phyloP scores from a whole-genome alignment of 768 basidiomycete genomes.

The Lepiota brunneoincarnata region DNA sequence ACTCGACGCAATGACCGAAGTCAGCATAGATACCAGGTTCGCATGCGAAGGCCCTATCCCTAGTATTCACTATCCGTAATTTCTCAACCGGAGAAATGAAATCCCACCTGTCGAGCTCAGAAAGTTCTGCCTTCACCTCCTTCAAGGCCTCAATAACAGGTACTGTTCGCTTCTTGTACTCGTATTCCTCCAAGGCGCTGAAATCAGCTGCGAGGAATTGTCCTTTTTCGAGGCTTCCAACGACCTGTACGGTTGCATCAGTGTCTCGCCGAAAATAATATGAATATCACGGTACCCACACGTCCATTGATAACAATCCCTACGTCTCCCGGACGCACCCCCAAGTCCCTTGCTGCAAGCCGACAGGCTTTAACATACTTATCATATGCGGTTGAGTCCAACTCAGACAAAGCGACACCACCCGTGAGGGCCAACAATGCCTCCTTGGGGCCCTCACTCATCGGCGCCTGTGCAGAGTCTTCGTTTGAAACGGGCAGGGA shows the following conservation, averaged over 20 bases:
- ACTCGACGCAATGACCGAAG: constrained; percentile 71
- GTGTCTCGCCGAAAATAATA: not conserved
- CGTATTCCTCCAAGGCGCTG: constrained; percentile 66
- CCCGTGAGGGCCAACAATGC: constrained; percentile 31
- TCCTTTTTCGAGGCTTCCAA: constrained; percentile 65
- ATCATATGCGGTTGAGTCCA: constrained; percentile 31
- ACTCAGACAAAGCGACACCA: constrained; percentile 29
- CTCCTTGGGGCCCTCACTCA: constrained; percentile 25
- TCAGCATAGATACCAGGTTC: constrained; percentile 58
- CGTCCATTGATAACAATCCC: constrained; percentile 82
- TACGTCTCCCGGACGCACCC: constrained; percentile 56
- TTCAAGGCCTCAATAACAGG: constrained; percentile 68
- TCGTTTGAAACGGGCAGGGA: not conserved
- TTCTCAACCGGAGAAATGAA: not conserved
- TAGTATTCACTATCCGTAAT: not conserved
- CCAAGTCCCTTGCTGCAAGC: constrained; percentile 51
- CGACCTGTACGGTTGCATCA: constrained; percentile 44
- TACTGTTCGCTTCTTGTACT: constrained; percentile 65
- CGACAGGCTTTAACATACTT: constrained; percentile 44
- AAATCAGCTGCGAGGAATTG: constrained; percentile 76
- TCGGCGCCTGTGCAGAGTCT: constrained; percentile 33
- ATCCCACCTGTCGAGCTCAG: constrained; percentile 21
- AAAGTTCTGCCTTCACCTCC: constrained; percentile 40
- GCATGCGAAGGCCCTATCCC: constrained; percentile 52
- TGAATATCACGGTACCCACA: constrained; percentile 40